Percentiles rank a stretch among this genome's conserved stretches.
phyloP scores from a whole-genome alignment of 2,329 filamentous ascomycete genomes.

The Neurospora sp. region DNA sequence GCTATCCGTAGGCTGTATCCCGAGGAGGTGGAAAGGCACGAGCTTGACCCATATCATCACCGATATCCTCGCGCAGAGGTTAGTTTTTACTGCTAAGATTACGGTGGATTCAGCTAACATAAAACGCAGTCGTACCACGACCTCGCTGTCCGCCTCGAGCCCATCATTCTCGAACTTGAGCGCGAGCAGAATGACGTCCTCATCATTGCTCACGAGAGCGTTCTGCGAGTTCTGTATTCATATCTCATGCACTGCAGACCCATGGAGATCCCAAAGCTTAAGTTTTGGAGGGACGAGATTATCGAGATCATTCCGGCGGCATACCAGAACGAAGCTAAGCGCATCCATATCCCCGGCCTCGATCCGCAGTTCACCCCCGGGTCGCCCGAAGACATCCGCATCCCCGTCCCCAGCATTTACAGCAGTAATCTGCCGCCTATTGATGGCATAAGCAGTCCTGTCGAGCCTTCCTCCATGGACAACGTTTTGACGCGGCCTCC shows the following conservation, averaged over 20 bases:
- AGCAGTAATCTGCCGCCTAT: constrained; percentile 35
- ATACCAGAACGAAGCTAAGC: constrained; percentile 91
- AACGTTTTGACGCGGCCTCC: constrained; percentile 24
- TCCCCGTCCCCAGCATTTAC: constrained; percentile 52
- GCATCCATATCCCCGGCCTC: constrained; percentile 70
- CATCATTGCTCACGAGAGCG: constrained; percentile 95
- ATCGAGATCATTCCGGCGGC: constrained; percentile 97
- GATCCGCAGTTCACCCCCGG: constrained; percentile 60
- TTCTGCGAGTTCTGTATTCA: constrained; percentile 91
- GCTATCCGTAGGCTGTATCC: constrained; percentile 75
- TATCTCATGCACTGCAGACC: constrained; percentile 99
- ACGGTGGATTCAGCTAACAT: constrained; percentile 2
- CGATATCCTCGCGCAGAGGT: constrained; percentile 91
- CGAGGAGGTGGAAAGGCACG: constrained; percentile 86
- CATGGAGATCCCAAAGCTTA: constrained; percentile 82
- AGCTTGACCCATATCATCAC: constrained; percentile 92
- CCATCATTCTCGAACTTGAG: constrained; percentile 94
- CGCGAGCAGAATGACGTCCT: constrained; percentile 95
- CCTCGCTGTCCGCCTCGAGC: constrained; percentile 92
- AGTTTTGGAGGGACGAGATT: constrained; percentile 93
- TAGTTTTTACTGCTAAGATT: constrained; percentile 17
- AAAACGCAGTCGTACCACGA: constrained; percentile 80
- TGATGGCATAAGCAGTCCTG: constrained; percentile 36
- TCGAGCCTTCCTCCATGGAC: constrained; percentile 28
- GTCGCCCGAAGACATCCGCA: constrained; percentile 72